phyloP scores from a whole-genome alignment of 1,284 basidiomycete species.

The Athelia sp. region DNA sequence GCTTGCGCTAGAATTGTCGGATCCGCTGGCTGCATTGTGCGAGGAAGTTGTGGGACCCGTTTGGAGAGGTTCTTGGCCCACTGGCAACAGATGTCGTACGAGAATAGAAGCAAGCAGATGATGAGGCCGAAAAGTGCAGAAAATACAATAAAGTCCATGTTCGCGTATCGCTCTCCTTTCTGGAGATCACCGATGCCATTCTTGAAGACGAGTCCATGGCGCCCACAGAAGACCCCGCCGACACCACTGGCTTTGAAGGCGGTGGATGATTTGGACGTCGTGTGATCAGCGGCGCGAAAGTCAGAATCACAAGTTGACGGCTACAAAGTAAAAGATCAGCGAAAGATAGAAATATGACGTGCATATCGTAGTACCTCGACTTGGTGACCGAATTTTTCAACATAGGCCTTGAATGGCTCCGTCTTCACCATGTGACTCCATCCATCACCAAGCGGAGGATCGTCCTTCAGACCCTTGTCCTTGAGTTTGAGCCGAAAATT shows the following conservation, averaged over 20 bases:
- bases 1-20: conserved; percentile 1
- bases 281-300: background rate
- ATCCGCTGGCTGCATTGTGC: background rate
- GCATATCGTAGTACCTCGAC: conserved; percentile 4
- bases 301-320: background rate
- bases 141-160: conserved; percentile 8
- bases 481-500: conserved; percentile 8
- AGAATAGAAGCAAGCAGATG: background rate
- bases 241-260: background rate
- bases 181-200: conserved; percentile 1
- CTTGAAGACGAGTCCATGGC: background rate
- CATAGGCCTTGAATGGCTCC: conserved; percentile 1
- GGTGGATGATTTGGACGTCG: background rate
- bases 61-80: conserved; percentile 2
- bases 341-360: background rate
- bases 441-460: conserved; percentile 8
- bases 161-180: conserved; percentile 1
- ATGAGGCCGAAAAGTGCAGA: background rate
- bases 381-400: conserved; percentile 3
- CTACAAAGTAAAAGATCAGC: background rate
- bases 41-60: background rate
- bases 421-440: conserved; percentile 8
- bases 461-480: background rate
- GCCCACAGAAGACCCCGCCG: background rate
- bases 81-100: conserved; percentile 9